Conservation (phyloP, 306 rosid genomes). For the Fragaria vesca region DNA sequence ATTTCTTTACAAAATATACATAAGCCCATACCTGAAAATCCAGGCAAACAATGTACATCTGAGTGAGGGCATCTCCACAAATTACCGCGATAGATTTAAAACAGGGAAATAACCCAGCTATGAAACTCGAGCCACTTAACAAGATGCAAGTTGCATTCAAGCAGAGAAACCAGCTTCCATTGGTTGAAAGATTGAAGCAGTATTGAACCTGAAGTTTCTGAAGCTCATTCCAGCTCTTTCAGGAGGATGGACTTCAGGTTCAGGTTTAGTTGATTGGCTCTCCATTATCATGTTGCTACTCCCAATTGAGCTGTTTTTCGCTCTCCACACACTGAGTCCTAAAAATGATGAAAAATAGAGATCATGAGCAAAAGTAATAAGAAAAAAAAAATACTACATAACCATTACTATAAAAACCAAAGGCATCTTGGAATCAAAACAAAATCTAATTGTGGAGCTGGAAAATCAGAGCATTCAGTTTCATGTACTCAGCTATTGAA, state of each 20-base stretch:
- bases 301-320: slow-evolving; percentile 62
- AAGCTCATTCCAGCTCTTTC: slow-evolving; percentile 67
- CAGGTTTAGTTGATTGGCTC: slow-evolving; percentile 56
- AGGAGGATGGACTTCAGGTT: slow-evolving; percentile 42
- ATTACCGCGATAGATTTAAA: slow-evolving; percentile 7
- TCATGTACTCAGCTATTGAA: background rate
- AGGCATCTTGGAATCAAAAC: background rate
- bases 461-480: background rate
- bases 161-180: slow-evolving; percentile 67
- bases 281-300: slow-evolving; percentile 50
- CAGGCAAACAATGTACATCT: slow-evolving; percentile 28
- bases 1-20: slow-evolving; percentile 60
- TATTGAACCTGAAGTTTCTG: slow-evolving; percentile 79
- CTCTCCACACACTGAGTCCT: slow-evolving; percentile 85
- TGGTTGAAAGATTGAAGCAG: slow-evolving; percentile 60
- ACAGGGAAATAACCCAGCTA: slow-evolving; percentile 28
- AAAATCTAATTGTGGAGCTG: background rate
- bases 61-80: slow-evolving; percentile 11
- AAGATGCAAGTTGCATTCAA: slow-evolving; percentile 36
- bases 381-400: background rate
- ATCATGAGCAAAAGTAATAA: slow-evolving; percentile 24
- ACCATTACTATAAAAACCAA: background rate
- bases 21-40: slow-evolving; percentile 42
- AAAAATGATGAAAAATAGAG: slow-evolving; percentile 22
- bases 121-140: slow-evolving; percentile 36